These are phyloP conservation scores for Dothideomycetes sp. DNA, from an alignment of 2,329 filamentous ascomycete species.

Conservation along the genomic window DNA sequence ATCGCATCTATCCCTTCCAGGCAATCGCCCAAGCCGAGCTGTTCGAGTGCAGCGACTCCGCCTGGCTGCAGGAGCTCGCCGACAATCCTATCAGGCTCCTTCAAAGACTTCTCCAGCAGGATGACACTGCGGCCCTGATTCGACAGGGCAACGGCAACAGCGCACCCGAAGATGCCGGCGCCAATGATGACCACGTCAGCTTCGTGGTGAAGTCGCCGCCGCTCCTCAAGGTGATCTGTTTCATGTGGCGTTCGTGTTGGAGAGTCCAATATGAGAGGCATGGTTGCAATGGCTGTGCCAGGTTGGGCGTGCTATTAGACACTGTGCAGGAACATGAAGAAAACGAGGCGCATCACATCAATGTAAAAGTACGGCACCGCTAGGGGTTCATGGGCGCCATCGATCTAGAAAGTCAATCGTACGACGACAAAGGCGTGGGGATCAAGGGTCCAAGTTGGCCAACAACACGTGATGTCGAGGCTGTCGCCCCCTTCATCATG, in stretches of 20 bases:
- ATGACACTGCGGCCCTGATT: constrained; percentile 86
- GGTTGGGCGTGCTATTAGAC: not conserved
- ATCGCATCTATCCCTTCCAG: constrained; percentile 83
- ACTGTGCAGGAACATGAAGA: not conserved
- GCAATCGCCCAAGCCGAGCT: constrained; percentile 70
- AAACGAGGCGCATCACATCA: no score
- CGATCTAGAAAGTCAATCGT: not conserved
- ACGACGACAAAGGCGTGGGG: not conserved
- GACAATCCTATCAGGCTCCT: constrained; percentile 90
- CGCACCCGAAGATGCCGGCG: constrained; percentile 81
- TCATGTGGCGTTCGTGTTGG: constrained; percentile 14
- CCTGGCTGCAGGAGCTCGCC: constrained; percentile 92
- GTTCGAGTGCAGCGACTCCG: constrained; percentile 67
- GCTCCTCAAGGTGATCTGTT: constrained; percentile 23
- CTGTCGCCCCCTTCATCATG: no score
- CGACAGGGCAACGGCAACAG: constrained; percentile 71
- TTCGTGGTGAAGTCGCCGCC: constrained; percentile 46
- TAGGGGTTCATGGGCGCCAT: not conserved
- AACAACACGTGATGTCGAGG: no score
- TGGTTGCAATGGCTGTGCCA: constrained; percentile 1
- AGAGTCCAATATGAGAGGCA: constrained; percentile 18
- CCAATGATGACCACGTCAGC: constrained; percentile 85
- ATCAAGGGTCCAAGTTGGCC: not conserved
- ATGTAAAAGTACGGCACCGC: no score
- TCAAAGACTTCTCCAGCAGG: constrained; percentile 76